These are phyloP conservation scores for Stagonosporopsis vannaccii DNA, from an alignment of 2,329 filamentous ascomycete species.

Conservation along the genomic window DNA sequence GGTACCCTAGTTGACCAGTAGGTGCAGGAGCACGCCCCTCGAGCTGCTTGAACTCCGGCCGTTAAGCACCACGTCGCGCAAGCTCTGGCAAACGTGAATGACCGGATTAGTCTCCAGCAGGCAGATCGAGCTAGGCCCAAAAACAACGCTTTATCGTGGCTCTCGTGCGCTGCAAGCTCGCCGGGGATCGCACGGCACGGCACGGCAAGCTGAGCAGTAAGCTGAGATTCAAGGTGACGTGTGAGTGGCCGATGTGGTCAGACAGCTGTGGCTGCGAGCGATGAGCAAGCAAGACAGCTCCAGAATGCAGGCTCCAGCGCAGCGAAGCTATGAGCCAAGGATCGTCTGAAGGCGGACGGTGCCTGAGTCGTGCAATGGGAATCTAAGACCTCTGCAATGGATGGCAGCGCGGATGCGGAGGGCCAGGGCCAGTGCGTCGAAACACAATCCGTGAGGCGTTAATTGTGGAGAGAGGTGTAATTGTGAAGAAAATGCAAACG, in stretches of 20 bases:
- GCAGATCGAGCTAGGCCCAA: conserved; percentile 20
- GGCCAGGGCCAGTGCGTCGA: conserved; percentile 46
- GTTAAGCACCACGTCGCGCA: conserved; percentile 46
- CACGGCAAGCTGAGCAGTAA: conserved; percentile 35
- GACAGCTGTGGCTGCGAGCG: conserved; percentile 29
- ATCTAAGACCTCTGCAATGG: conserved; percentile 42
- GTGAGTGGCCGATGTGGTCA: conserved; percentile 25
- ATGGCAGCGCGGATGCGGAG: conserved; percentile 42
- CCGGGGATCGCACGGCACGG: conserved; percentile 43
- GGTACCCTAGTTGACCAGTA: conserved; percentile 43
- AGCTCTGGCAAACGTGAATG: conserved; percentile 37
- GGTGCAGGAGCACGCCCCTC: conserved; percentile 40
- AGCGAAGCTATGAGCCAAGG: conserved; percentile 30
- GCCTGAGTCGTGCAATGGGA: conserved; percentile 33
- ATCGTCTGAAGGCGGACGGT: conserved; percentile 29
- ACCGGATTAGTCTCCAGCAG: conserved; percentile 28
- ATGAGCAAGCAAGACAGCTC: conserved; percentile 29
- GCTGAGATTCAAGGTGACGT: conserved; percentile 40
- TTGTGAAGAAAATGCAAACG: conserved; percentile 35
- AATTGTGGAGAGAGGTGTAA: conserved; percentile 24
- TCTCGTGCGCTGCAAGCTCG: not conserved
- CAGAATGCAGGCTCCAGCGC: conserved; percentile 34
- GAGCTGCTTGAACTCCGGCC: conserved; percentile 36
- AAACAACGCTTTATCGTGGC: not conserved
- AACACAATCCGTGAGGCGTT: conserved; percentile 44